Base-by-base conservation (phyloP, 2,329 filamentous ascomycete genomes). In the Coniochaeta sp. region DNA sequence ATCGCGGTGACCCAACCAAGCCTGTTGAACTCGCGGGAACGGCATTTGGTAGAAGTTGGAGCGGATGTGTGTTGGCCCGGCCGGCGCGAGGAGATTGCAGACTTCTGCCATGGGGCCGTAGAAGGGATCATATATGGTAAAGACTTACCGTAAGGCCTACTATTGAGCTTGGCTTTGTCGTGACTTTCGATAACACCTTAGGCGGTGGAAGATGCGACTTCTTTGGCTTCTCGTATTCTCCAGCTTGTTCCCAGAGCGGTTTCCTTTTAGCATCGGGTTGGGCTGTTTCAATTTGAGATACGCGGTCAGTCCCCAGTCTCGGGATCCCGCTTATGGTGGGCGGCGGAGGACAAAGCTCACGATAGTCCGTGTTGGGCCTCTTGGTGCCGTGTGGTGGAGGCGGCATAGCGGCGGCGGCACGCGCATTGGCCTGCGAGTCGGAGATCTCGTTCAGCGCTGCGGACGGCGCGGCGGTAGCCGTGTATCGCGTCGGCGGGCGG, bases 191-290 rank as follows among this genome's bases (percentile, higher is more conserved):
- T 22, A 8, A 14, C 9, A 52, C 26, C 33, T 28, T 35, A 16
- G 51, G 18, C 28, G 40, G 38, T 18, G 38, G 38, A 12, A 42
- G 38, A 2, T 42, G 38, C 12, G 38, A 42, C 38, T 42, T n/a
- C n/a, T n/a, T 45, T 49, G 31, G 18, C 46, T 16, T 50, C 48
- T 48, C 22, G 32, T 28, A 50, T 48, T 86, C 81, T 55, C 66
- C 75, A 28, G 75, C 79, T 57, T 73, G 72, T 52, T 85, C 79
- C 67, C 24, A 84, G 67, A 13, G 38, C 7, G 38, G 38, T 42
- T 82, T 82, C 52, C 83, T 74, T 66, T 87, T 86, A 3, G 80
- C 61, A 48, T 82, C 76, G 18, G 82, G 74, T 60, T 81, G 73
- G 20, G 69, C 58, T 49, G 74, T 48, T 51, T 52, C 52, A 49